These are phyloP conservation scores for Macrocystidia cucumis DNA, from an alignment of 1,284 basidiomycete species.

Conservation along the genomic window DNA sequence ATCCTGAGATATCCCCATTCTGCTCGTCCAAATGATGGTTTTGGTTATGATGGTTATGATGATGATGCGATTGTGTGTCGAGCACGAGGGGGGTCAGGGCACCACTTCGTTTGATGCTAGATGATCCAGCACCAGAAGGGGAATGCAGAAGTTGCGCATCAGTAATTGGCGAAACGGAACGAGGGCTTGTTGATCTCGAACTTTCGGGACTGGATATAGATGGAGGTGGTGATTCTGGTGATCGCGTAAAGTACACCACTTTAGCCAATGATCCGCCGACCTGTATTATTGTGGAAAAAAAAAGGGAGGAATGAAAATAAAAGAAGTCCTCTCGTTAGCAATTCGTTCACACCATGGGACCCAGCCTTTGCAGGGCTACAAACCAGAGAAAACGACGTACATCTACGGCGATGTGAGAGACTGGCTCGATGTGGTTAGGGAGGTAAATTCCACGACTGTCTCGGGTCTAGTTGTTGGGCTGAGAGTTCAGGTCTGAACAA, in stretches of 20 bases:
- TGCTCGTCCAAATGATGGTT: conserved; percentile 24
- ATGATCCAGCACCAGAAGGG: conserved; percentile 26
- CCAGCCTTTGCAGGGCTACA: conserved; percentile 6
- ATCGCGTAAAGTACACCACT: conserved; percentile 97
- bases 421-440: conserved; percentile 91
- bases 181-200: conserved; percentile 47
- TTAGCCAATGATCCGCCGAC: conserved; percentile 97
- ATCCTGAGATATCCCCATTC: conserved; percentile 35
- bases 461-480: conserved; percentile 57
- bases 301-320: conserved; percentile 5
- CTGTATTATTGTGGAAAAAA: conserved; percentile 31
- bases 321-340: no score
- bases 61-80: conserved; percentile 42
- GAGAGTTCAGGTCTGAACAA: conserved; percentile 7
- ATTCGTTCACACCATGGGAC: no score
- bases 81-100: conserved; percentile 79
- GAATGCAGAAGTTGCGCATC: conserved; percentile 20
- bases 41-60: no score
- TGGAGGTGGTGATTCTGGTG: conserved; percentile 72
- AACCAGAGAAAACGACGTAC: conserved; percentile 42
- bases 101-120: conserved; percentile 48
- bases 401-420: conserved; percentile 95
- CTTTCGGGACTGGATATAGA: conserved; percentile 58
- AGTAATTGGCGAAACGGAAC: conserved; percentile 37
- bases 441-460: conserved; percentile 94